These are phyloP conservation scores for Aegilops bicornis DNA, from an alignment of 176 grass and related monocot genomes.

Conservation along the genomic window DNA sequence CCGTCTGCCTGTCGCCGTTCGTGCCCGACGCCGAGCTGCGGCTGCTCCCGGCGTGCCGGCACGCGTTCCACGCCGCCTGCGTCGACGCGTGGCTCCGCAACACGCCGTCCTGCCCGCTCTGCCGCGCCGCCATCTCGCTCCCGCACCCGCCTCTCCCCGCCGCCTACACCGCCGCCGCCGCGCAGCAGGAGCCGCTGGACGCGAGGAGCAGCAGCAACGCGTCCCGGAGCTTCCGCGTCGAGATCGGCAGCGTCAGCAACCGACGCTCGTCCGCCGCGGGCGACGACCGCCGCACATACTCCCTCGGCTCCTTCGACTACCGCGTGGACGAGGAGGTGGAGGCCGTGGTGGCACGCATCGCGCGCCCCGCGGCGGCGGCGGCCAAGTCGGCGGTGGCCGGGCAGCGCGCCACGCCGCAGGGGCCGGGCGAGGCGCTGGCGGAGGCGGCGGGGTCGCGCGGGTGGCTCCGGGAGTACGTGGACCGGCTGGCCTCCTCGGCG, in stretches of 20 bases:
- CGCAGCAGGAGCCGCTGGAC: background rate
- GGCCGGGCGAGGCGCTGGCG: conserved; percentile 57
- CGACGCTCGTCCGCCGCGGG: conserved; percentile 45
- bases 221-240: conserved; percentile 71
- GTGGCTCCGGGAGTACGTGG: conserved; percentile 87
- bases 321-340: conserved; percentile 85
- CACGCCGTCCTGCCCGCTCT: conserved; percentile 85
- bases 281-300: conserved; percentile 59
- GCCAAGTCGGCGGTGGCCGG: conserved; percentile 15
- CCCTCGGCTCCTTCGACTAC: conserved; percentile 85
- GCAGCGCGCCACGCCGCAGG: conserved; percentile 4
- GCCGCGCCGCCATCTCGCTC: conserved; percentile 69
- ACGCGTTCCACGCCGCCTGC: conserved; percentile 87
- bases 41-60: conserved; percentile 80
- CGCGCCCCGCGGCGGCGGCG: conserved; percentile 24
- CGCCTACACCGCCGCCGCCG: background rate
- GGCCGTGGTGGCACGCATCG: conserved; percentile 63
- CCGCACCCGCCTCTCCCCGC: conserved; percentile 58
- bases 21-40: conserved; percentile 73
- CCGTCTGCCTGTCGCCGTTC: conserved; percentile 88
- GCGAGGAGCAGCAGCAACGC: conserved; percentile 33
- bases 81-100: conserved; percentile 90
- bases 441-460: conserved; percentile 73
- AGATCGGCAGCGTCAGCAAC: conserved; percentile 83
- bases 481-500: conserved; percentile 74